Conservation (phyloP, 129 eudicot genomes). For the Flaveria bidentis region DNA sequence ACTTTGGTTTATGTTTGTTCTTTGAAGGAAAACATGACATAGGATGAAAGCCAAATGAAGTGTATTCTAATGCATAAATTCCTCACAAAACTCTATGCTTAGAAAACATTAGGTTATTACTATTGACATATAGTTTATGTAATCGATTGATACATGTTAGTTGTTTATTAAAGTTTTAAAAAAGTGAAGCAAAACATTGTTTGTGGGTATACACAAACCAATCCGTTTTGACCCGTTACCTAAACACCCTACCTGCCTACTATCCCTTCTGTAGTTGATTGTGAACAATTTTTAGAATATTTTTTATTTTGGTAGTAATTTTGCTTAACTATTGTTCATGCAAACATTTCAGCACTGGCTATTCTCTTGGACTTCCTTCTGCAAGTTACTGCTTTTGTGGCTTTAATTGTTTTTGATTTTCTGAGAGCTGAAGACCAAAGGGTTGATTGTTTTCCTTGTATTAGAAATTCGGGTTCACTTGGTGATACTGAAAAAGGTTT, state of each 20-base stretch:
- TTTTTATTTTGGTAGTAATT: neutral
- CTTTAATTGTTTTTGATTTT: slow-evolving; percentile 83
- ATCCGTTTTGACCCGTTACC: neutral
- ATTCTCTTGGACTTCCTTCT: slow-evolving; percentile 96
- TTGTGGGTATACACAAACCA: neutral
- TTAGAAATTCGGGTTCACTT: slow-evolving; percentile 54
- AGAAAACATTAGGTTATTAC: neutral
- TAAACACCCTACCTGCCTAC: neutral
- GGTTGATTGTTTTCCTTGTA: slow-evolving; percentile 91
- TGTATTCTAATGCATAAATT: neutral
- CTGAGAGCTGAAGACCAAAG: slow-evolving; percentile 88
- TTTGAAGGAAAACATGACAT: neutral
- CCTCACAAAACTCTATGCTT: neutral
- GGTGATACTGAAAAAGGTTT: slow-evolving; percentile 71
- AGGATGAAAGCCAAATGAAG: neutral
- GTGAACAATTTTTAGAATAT: neutral
- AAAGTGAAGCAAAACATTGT: neutral
- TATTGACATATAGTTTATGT: neutral
- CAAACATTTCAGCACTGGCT: slow-evolving; percentile 77
- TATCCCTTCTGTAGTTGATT: neutral
- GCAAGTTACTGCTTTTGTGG: slow-evolving; percentile 99
- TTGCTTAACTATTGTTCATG: slow-evolving; percentile 22
- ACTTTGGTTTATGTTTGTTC: neutral
- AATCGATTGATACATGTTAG: neutral
- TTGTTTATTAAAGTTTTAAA: neutral